phyloP scores from a whole-genome alignment of 2,329 filamentous ascomycete genomes.

The Penicillium verrucosum region DNA sequence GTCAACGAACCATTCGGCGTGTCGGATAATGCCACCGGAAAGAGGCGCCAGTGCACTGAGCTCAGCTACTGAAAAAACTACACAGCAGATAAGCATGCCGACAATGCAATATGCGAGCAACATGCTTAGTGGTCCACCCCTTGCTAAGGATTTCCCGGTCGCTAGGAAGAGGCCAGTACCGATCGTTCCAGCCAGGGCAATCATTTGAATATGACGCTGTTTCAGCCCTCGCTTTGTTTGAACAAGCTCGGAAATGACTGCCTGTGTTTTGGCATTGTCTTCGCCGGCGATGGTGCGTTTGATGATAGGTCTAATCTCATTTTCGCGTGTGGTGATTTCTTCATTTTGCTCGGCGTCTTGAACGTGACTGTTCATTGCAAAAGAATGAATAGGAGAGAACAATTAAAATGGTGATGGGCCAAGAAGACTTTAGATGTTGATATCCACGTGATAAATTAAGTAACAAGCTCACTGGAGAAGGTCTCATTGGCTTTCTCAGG shows the following conservation, averaged over 20 bases:
- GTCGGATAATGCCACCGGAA: slow-evolving; percentile 1
- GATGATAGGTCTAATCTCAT: neutral
- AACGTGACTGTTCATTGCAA: neutral
- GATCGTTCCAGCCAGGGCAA: slow-evolving; percentile 34
- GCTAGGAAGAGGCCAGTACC: slow-evolving; percentile 35
- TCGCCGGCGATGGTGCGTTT: neutral
- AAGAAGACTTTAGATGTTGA: neutral
- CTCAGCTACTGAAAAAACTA: slow-evolving; percentile 23
- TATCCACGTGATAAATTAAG: neutral
- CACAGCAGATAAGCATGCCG: slow-evolving; percentile 32
- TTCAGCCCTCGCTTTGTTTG: slow-evolving; percentile 21
- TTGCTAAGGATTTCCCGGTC: slow-evolving; percentile 27
- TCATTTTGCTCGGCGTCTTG: neutral
- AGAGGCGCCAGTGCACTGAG: slow-evolving; percentile 1
- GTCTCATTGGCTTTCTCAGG: neutral
- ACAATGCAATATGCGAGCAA: slow-evolving; percentile 36
- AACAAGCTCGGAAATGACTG: slow-evolving; percentile 1
- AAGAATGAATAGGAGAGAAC: neutral
- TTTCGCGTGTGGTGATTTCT: neutral
- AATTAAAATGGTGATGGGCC: neutral
- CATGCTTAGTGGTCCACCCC: slow-evolving; percentile 27
- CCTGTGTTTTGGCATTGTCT: neutral
- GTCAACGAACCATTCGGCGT: slow-evolving; percentile 3
- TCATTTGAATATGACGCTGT: slow-evolving; percentile 33
- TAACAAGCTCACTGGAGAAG: neutral